These are phyloP conservation scores for Melaleuca quinquenervia DNA, from an alignment of 345 rosid genomes.

Conservation along the genomic window DNA sequence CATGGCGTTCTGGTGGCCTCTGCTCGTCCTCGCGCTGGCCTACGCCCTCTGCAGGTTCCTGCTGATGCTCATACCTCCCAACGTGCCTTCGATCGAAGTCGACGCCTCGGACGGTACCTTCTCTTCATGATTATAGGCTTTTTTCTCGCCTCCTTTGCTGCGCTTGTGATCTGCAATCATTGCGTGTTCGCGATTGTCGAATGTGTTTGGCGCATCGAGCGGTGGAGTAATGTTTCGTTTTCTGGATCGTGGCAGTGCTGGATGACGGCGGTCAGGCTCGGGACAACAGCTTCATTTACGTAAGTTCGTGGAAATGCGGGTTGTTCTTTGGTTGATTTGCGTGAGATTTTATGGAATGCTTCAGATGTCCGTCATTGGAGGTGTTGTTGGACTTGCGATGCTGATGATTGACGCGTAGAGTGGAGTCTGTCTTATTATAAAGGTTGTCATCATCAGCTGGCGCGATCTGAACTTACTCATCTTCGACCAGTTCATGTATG, in stretches of 20 bases:
- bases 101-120: slow-evolving; percentile 79
- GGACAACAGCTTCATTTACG: slow-evolving; percentile 86
- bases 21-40: slow-evolving; percentile 75
- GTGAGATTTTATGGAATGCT: neutral
- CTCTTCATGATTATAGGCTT: neutral
- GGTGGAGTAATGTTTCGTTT: neutral
- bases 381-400: neutral
- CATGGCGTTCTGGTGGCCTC: slow-evolving; percentile 77
- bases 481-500: neutral
- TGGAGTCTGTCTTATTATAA: neutral
- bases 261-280: slow-evolving; percentile 71
- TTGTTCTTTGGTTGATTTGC: neutral
- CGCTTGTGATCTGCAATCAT: neutral
- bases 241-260: slow-evolving; percentile 33
- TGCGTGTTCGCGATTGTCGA: neutral
- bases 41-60: slow-evolving; percentile 87
- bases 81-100: slow-evolving; percentile 89
- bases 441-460: neutral
- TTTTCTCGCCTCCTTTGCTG: neutral
- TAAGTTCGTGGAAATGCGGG: slow-evolving; percentile 25
- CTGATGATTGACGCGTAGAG: neutral
- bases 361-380: neutral
- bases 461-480: neutral
- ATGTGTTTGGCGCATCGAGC: neutral
- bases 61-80: slow-evolving; percentile 80